Evolutionary conservation across 345 rosid genomes (phyloP), one percentile per base, ranked within the genome.

Genomic region (Citrus sp.): DNA sequence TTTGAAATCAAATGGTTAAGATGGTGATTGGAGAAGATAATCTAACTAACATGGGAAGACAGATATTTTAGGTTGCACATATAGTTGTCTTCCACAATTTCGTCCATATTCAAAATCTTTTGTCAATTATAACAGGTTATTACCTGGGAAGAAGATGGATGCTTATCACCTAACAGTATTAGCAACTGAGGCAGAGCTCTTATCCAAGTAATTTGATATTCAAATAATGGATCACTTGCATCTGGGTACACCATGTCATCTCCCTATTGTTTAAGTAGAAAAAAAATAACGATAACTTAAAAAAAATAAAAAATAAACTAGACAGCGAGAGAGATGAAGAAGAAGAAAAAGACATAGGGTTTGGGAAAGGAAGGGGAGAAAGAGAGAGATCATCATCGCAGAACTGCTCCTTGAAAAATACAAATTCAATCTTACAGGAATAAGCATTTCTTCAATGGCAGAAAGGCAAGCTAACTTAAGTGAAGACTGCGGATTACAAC

Each of bases 181-280:
- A 95, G 85, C 81, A 93, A 79, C n/a, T 64, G 72, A 10, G 98
- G 97, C 72, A 95, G 86, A 84, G 88, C 91, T 70, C 90, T 89
- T 77, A 89, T 88, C 98, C 99, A 96, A 79, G 79, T 69, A 76
- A 85, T 75, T 68, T 88, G 93, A 86, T 84, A 82, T 70, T 85
- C 82, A 69, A 83, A 72, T 74, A 88, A 40, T 7, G 88, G 83
- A 81, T 89, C 88, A 82, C 81, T 84, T 67, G 73, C 85, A 78
- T 85, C 87, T n/a, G 76, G 77, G 74, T 77, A 59, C 18, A 71
- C 64, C 67, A 76, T 74, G 70, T 82, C 87, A 80, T 85, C 90
- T 79, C 81, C 81, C 97, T 91, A 62, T 55, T 30, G 73, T 81
- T 82, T 77, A 74, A 14, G 66, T 32, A 35, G 72, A n/a, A 75